These are phyloP conservation scores for Candida gorgasii DNA, from an alignment of 805 yeast species.

Conservation along the genomic window DNA sequence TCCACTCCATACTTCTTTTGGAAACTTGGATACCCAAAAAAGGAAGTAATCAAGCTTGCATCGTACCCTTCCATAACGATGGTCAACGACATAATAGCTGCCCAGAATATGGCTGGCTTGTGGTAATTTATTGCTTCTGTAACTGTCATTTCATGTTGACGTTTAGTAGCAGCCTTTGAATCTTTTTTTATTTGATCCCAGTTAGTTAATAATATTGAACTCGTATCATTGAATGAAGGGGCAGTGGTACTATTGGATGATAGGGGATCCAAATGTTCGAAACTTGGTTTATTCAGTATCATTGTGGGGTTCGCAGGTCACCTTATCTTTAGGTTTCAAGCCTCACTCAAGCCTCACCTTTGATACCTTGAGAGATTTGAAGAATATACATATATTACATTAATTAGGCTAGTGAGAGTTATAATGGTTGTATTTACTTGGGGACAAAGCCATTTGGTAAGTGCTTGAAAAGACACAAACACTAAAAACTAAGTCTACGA, in stretches of 20 bases:
- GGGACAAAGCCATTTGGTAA: too few species aligned
- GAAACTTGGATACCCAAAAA: slow-evolving; percentile 37
- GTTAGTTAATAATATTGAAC: not conserved
- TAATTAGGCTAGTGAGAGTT: too few species aligned
- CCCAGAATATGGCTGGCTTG: slow-evolving; percentile 44
- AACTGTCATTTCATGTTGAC: slow-evolving; percentile 20
- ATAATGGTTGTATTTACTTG: too few species aligned
- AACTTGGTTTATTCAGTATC: not conserved
- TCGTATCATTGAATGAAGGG: not conserved
- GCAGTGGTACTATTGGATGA: not conserved
- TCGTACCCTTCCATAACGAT: slow-evolving; percentile 45
- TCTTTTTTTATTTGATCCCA: slow-evolving; percentile 7
- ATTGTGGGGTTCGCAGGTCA: not conserved
- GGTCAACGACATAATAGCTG: slow-evolving; percentile 42
- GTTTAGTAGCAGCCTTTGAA: slow-evolving; percentile 20
- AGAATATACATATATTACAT: not conserved
- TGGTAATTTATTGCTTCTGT: slow-evolving; percentile 36
- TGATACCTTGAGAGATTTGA: too few species aligned
- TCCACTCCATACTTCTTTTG: slow-evolving; percentile 32
- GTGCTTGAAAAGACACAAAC: not conserved
- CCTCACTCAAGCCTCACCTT: too few species aligned
- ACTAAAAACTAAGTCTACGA: slow-evolving; percentile 10
- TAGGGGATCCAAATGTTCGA: not conserved
- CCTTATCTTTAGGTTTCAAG: too few species aligned
- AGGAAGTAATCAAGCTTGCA: slow-evolving; percentile 33